These are phyloP conservation scores for Talaromyces atroroseus DNA, from an alignment of 2,329 filamentous ascomycete genomes.

Conservation along the genomic window DNA sequence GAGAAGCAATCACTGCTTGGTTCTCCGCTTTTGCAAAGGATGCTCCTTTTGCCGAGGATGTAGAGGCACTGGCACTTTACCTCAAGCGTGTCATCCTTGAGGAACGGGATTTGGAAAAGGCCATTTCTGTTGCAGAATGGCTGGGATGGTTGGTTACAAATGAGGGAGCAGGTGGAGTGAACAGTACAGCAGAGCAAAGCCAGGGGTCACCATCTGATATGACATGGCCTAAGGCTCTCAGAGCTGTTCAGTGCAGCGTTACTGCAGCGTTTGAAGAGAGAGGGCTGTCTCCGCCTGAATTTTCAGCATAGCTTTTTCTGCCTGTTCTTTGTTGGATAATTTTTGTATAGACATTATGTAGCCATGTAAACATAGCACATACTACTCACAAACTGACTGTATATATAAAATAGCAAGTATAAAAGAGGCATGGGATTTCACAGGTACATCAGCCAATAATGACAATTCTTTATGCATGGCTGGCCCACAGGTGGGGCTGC, in stretches of 20 bases:
- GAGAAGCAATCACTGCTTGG: constrained; percentile 72
- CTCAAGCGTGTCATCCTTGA: constrained; percentile 65
- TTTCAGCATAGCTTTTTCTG: constrained; percentile 19
- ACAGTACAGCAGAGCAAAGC: constrained; percentile 17
- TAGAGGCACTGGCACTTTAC: constrained; percentile 68
- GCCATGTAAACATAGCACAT: neutral
- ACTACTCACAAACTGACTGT: neutral
- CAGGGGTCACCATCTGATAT: constrained; percentile 18
- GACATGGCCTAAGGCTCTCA: constrained; percentile 35
- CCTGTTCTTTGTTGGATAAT: neutral
- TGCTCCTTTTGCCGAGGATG: constrained; percentile 74
- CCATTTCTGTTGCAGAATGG: constrained; percentile 65
- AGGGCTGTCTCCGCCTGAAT: constrained; percentile 42
- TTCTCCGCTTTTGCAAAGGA: constrained; percentile 63
- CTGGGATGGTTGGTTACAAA: constrained; percentile 37
- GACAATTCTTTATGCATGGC: neutral
- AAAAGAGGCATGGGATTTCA: too few relatives aligned
- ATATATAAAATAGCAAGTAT: neutral
- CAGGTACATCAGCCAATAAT: neutral
- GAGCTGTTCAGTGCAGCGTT: constrained; percentile 38
- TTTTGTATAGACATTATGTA: neutral
- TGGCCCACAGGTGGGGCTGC: neutral
- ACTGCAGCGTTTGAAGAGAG: constrained; percentile 39
- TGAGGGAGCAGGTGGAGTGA: constrained; percentile 37
- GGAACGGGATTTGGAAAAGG: constrained; percentile 75